Evolutionary conservation across 2,329 filamentous ascomycete species (phyloP).

Genomic region (Didymella exigua): DNA sequence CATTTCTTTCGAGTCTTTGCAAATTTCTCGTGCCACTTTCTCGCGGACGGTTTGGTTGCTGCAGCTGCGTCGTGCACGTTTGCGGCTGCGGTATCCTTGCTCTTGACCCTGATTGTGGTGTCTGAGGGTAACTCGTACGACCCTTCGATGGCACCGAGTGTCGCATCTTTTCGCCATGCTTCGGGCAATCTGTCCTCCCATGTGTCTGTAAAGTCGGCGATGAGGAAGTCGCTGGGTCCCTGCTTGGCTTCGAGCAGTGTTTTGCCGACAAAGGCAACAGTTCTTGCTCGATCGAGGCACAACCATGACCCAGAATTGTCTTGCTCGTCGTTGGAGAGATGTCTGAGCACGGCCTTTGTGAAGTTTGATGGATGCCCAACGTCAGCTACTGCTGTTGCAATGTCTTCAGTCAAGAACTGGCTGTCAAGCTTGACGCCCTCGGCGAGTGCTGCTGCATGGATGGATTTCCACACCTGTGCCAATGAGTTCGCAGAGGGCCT

Average conservation of each 20-base stretch:
- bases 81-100: slow-evolving; percentile 10
- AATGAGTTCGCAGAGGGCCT: slow-evolving; percentile 57
- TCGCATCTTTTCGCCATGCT: slow-evolving; percentile 43
- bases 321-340: slow-evolving; percentile 38
- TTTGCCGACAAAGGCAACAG: slow-evolving; percentile 41
- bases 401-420: slow-evolving; percentile 44
- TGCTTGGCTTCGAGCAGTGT: slow-evolving; percentile 39
- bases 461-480: slow-evolving; percentile 56
- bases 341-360: slow-evolving; percentile 45
- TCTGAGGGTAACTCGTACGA: slow-evolving; percentile 41
- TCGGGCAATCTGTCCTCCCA: slow-evolving; percentile 49
- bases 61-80: slow-evolving; percentile 10
- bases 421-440: slow-evolving; percentile 50
- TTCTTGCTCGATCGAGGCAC: slow-evolving; percentile 41
- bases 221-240: slow-evolving; percentile 31
- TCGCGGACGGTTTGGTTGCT: slow-evolving; percentile 35
- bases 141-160: slow-evolving; percentile 41
- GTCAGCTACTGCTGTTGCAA: slow-evolving; percentile 41
- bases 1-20: slow-evolving; percentile 41
- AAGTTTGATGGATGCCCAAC: slow-evolving; percentile 49
- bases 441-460: slow-evolving; percentile 50
- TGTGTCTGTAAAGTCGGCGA: slow-evolving; percentile 44
- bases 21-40: slow-evolving; percentile 51
- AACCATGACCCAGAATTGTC: slow-evolving; percentile 40
- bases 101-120: slow-evolving; percentile 40